A percentile compares a stretch with the other conserved stretches of the same genome.
These are phyloP conservation scores for Fomitopsis pulvina DNA, from an alignment of 768 basidiomycete species.

Conservation along the genomic window DNA sequence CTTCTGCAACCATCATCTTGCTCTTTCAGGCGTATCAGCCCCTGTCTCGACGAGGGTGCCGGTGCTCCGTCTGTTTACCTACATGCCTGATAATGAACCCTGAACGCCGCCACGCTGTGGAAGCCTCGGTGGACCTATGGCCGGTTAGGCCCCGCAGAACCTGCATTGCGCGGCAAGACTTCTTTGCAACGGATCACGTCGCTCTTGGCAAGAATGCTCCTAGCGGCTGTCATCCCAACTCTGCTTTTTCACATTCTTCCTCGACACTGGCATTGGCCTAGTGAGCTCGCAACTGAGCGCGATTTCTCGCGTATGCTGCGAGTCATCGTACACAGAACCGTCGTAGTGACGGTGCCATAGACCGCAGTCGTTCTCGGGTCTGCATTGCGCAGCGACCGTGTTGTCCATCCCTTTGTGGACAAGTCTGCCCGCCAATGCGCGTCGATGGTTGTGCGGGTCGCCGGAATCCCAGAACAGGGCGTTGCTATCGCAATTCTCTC, in stretches of 20 bases:
- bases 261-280: too few species aligned
- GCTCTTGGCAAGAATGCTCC: not conserved
- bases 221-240: not conserved
- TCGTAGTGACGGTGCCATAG: too few species aligned
- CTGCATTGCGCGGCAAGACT: not conserved
- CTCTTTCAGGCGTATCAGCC: not conserved
- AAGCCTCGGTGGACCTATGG: not conserved
- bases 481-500: not conserved
- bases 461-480: not conserved
- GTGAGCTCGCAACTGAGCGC: too few species aligned
- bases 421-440: conserved; percentile 4
- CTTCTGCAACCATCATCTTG: conserved; percentile 1
- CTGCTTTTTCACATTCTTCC: too few species aligned
- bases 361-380: too few species aligned
- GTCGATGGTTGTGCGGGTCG: not conserved
- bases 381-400: too few species aligned
- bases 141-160: not conserved
- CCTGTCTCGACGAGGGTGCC: not conserved
- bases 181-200: not conserved
- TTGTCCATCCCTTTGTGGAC: conserved; percentile 2
- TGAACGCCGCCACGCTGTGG: not conserved
- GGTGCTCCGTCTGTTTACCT: not conserved
- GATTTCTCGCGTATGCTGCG: too few species aligned
- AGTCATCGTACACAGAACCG: too few species aligned
- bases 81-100: too few species aligned